Evolutionary conservation across 257 asterid genomes (phyloP).

Genomic region (Penstemon davidsonii): DNA sequence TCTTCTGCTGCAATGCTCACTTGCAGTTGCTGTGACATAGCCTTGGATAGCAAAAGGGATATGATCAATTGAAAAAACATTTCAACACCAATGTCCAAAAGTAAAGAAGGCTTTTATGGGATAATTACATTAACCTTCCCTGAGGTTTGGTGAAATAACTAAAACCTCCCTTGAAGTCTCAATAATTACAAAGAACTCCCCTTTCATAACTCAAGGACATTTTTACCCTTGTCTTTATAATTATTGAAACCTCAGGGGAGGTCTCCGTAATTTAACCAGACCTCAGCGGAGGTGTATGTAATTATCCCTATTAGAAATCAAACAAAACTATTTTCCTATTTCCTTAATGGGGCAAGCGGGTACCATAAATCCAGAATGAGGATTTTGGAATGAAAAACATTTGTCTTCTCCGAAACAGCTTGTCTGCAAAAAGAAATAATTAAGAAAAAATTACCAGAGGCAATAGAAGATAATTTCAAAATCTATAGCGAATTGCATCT

Average conservation of each 20-base stretch:
- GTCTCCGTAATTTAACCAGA: no score
- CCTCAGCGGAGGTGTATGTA: no score
- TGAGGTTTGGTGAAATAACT: no score
- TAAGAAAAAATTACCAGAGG: constrained; percentile 24
- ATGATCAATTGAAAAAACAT: constrained; percentile 25
- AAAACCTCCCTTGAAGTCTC: no score
- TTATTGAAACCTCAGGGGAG: no score
- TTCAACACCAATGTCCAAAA: constrained; percentile 22
- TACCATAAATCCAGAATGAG: constrained; percentile 62
- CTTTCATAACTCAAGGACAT: no score
- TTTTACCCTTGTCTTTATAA: no score
- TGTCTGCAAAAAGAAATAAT: constrained; percentile 52
- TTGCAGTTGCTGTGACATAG: constrained; percentile 62
- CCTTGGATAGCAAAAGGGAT: constrained; percentile 44
- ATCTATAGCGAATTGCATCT: constrained; percentile 17
- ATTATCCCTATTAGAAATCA: not conserved
- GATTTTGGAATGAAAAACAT: constrained; percentile 66
- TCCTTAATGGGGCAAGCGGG: constrained; percentile 4
- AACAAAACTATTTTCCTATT: not conserved
- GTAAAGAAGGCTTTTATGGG: not conserved
- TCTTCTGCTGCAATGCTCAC: constrained; percentile 78
- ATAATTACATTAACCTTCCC: not conserved
- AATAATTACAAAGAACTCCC: no score
- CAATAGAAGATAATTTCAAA: constrained; percentile 17
- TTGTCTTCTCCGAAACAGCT: constrained; percentile 67